Base-by-base conservation (phyloP, 352 stramenopile species). In the Phytophthora litchii region DNA sequence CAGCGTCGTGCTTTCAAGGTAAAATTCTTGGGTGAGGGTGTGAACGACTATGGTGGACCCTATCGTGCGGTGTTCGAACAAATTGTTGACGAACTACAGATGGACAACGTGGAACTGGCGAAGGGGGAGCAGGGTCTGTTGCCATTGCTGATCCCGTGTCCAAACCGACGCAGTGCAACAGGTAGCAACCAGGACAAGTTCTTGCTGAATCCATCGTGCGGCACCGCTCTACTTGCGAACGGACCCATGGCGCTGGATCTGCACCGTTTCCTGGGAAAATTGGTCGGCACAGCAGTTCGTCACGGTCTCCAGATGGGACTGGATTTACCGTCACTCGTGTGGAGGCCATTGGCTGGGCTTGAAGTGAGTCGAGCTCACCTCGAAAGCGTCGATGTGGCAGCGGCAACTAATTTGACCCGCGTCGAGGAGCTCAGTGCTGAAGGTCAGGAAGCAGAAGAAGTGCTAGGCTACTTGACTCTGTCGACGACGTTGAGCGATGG, bases 1-100 rank as follows among this genome's bases (percentile, higher is more conserved):
- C 97, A 99, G 72, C 92, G 97, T 40, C 85, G 97, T 45, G 95
- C 96, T 44, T 99, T 99, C 69, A 99, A 99, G 73, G 96, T 99
- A n/a, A 99, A 99, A 63, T 97, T 99, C 44, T 77, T 99, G 38
- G 96, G 96, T 50, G 97, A 99, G 73, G 97, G 97, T 41, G 97
- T 99, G 21, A 98, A 99, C 70, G 97, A 99, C 76, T 98, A 99
- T 54, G 98, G 97, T 51, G 97, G 97, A 3, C 97, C 97, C 13
- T 99, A 99, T 76, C 83, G 97, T 36, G 96, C 98, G 19, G 91
- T 98, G 3, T 99, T 99, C 67, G 96, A 98, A 62, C 95, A 99
- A 70, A 89, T 98, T 40, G 85, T 98, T 8, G 82, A 97, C 38
- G 97, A 99, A 72, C 68, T 99, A 23, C 88, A 97, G 61, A 91